Evolutionary conservation across 495 filamentous ascomycete genomes (phyloP).

Genomic region (Penicillium waksmanii): DNA sequence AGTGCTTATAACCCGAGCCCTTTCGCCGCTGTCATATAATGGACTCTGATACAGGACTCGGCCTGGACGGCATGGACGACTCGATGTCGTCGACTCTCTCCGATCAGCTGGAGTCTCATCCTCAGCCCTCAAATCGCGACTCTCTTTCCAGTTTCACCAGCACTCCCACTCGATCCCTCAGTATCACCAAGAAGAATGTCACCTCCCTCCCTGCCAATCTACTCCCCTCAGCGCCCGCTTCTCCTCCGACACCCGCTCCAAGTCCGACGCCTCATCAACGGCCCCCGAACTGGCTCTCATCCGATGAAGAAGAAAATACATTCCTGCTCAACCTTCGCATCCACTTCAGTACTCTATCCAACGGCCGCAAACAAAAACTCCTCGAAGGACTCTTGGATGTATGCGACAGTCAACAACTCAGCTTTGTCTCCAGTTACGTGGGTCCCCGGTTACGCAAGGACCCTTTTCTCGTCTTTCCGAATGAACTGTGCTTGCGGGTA

Average conservation of each 20-base stretch:
- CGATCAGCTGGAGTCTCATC: conserved; percentile 39
- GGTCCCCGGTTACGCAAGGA: conserved; percentile 93
- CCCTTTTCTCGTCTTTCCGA: conserved; percentile 85
- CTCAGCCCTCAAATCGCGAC: conserved; percentile 34
- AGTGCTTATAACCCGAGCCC: background rate
- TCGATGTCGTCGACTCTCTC: conserved; percentile 38
- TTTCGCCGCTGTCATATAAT: conserved; percentile 18
- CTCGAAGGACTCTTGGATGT: conserved; percentile 85
- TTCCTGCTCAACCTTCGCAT: conserved; percentile 57
- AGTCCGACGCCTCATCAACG: conserved; percentile 67
- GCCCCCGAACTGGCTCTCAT: conserved; percentile 60
- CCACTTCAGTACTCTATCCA: conserved; percentile 57
- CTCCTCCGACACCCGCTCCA: conserved; percentile 70
- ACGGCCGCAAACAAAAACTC: conserved; percentile 61
- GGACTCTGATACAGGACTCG: conserved; percentile 37
- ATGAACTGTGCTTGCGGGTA: conserved; percentile 89
- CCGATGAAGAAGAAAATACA: conserved; percentile 60
- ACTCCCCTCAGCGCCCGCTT: conserved; percentile 67
- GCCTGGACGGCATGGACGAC: conserved; percentile 34
- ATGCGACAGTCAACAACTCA: conserved; percentile 91
- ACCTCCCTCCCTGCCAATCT: conserved; percentile 61
- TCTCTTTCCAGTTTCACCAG: conserved; percentile 39
- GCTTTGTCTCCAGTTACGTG: conserved; percentile 92
- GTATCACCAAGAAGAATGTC: conserved; percentile 53
- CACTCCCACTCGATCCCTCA: conserved; percentile 53